Evolutionary conservation across 1,139 yeast species (phyloP), one percentile per base, ranked within the genome.

Genomic region (Candida sanyaensis): DNA sequence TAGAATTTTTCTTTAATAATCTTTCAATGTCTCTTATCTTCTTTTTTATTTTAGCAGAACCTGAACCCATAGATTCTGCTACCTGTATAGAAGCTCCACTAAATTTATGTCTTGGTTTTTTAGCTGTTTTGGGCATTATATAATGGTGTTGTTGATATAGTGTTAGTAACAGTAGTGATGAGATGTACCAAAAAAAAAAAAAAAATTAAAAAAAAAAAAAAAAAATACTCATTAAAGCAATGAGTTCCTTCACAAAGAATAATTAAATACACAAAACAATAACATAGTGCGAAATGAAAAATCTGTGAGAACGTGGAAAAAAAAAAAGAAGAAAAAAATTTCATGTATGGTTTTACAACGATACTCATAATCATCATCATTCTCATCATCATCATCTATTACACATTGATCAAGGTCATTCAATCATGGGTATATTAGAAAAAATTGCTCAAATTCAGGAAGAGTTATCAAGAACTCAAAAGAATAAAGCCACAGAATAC

Each of bases 401-500:
- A 6, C 17, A 27, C 17, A 31, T 8, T 12, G 7, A 34, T 27
- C 23, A 34, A 29, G 8, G 30, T 5, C 28, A 40, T 30, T 28
- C 29, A 29, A 51, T 9, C 9, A 68, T 68, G 73, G 73, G 73
- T 23, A 63, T 63, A 11, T 50, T 65, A 13, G 97, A 91, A 57
- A 91, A 90, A 65, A 92, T 92, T 59, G 84, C 85, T 53, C 90
- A 85, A 69, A 91, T 93, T 71, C 96, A 90, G 69, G 95, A 86
- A 68, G 99, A 93, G 68, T 82, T 93, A 75, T 83, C 96, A 37
- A 78, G 97, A 53, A 93, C 99, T 31, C 99, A 93, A 65, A 93
- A 93, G 75, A 93, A 93, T 65, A 93, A 93, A 71, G 99, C 99
- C 55, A 93, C 99, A 1, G 98, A 93, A 71, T 92, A 92, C 66